Conservation (phyloP, 768 basidiomycete genomes). For the button mushroom (Agaricus bisporus) region DNA sequence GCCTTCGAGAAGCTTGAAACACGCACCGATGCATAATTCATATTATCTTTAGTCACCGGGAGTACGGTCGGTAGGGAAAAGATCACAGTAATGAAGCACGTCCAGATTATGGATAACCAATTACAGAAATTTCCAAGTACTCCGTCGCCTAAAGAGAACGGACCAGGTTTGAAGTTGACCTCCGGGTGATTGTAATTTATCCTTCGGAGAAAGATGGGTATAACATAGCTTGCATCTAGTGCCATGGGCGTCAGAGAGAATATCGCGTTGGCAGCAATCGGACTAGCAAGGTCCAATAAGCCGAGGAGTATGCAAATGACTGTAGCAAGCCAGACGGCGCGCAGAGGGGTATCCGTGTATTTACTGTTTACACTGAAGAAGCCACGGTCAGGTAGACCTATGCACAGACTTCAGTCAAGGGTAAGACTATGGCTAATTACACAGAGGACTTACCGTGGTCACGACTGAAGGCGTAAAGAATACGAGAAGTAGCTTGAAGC, state of each 20-base stretch:
- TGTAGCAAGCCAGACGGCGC: conserved; percentile 71
- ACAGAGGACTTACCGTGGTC: conserved; percentile 47
- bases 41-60: conserved; percentile 65
- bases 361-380: conserved; percentile 66
- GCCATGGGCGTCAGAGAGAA: conserved; percentile 80
- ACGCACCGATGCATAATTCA: conserved; percentile 78
- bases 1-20: background rate
- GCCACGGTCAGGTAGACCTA: conserved; percentile 68
- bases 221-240: conserved; percentile 74
- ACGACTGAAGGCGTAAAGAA: conserved; percentile 80
- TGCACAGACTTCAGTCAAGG: conserved; percentile 1
- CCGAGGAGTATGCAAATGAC: conserved; percentile 63
- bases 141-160: conserved; percentile 79
- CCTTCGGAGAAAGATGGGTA: conserved; percentile 74
- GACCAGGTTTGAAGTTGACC: conserved; percentile 79
- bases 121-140: conserved; percentile 57
- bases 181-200: conserved; percentile 69
- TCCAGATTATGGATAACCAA: conserved; percentile 61
- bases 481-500: conserved; percentile 77
- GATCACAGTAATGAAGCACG: conserved; percentile 61
- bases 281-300: conserved; percentile 69
- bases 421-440: background rate
- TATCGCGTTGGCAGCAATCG: conserved; percentile 72
- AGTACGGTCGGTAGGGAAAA: conserved; percentile 65
- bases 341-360: conserved; percentile 67